Evolutionary conservation across 2,329 filamentous ascomycete species (phyloP).

Genomic region (Penicillium sp.): DNA sequence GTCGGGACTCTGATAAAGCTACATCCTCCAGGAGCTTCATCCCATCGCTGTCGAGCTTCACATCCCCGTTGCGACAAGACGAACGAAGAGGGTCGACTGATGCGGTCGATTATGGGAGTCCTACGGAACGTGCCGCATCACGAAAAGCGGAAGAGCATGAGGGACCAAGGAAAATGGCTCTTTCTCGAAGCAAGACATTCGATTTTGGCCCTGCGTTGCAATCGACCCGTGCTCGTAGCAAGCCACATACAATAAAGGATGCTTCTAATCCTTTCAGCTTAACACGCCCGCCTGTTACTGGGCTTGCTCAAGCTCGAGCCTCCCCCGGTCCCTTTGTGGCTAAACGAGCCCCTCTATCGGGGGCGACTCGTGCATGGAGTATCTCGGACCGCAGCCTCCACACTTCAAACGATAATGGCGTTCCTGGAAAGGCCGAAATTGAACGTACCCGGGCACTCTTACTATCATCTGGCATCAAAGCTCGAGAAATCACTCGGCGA

Average conservation of each 20-base stretch:
- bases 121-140: conserved; percentile 12
- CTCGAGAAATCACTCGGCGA: conserved; percentile 70
- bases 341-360: conserved; percentile 38
- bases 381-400: conserved; percentile 53
- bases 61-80: conserved; percentile 46
- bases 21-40: conserved; percentile 40
- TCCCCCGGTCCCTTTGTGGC: conserved; percentile 25
- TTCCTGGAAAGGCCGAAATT: conserved; percentile 67
- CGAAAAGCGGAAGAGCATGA: conserved; percentile 12
- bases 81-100: conserved; percentile 32
- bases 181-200: conserved; percentile 23
- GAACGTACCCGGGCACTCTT: conserved; percentile 74
- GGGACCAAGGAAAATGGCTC: conserved; percentile 10
- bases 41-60: conserved; percentile 52
- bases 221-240: conserved; percentile 22
- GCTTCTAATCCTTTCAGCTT: conserved; percentile 30
- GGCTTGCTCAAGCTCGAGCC: conserved; percentile 43
- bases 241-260: conserved; percentile 28
- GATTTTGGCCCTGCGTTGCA: conserved; percentile 33
- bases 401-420: conserved; percentile 32
- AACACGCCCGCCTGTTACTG: conserved; percentile 45
- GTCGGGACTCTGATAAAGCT: conserved; percentile 34
- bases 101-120: conserved; percentile 14
- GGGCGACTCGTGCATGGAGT: conserved; percentile 55
- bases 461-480: conserved; percentile 83